Conservation (phyloP, 2,329 filamentous ascomycete genomes). For the Ophiostoma ips region DNA sequence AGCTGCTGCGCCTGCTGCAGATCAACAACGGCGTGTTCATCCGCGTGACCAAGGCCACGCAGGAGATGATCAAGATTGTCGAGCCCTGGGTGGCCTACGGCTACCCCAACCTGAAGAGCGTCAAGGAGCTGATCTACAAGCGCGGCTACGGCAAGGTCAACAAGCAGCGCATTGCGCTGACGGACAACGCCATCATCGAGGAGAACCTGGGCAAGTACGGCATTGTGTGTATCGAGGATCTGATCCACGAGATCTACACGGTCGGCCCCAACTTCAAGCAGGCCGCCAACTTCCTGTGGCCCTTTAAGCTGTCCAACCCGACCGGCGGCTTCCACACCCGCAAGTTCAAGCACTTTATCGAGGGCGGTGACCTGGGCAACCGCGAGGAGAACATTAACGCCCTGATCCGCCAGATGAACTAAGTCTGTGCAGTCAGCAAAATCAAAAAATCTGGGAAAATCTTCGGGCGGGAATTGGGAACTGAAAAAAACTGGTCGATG, state of each 20-base stretch:
- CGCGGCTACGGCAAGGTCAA: conserved; percentile 97
- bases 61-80: conserved; percentile 94
- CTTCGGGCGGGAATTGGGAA: not conserved
- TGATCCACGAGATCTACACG: conserved; percentile 98
- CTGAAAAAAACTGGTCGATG: not conserved
- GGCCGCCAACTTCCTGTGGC: conserved; percentile 98
- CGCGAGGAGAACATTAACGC: conserved; percentile 96
- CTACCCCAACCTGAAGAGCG: conserved; percentile 98
- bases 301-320: conserved; percentile 99
- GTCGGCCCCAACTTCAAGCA: conserved; percentile 99
- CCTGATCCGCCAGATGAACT: conserved; percentile 98
- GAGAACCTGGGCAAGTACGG: conserved; percentile 93
- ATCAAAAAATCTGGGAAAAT: conserved; percentile 13
- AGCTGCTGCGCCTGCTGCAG: conserved; percentile 97
- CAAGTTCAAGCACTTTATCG: conserved; percentile 99
- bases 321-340: conserved; percentile 88
- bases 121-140: conserved; percentile 99
- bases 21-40: conserved; percentile 99
- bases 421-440: conserved; percentile 27
- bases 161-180: conserved; percentile 93
- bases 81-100: conserved; percentile 99
- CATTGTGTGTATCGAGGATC: conserved; percentile 98
- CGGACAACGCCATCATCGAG: conserved; percentile 97
- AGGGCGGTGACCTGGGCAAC: conserved; percentile 98
- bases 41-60: conserved; percentile 91